Conservation (phyloP, 441 rosid species). For the Arabidopsis lyrata region DNA sequence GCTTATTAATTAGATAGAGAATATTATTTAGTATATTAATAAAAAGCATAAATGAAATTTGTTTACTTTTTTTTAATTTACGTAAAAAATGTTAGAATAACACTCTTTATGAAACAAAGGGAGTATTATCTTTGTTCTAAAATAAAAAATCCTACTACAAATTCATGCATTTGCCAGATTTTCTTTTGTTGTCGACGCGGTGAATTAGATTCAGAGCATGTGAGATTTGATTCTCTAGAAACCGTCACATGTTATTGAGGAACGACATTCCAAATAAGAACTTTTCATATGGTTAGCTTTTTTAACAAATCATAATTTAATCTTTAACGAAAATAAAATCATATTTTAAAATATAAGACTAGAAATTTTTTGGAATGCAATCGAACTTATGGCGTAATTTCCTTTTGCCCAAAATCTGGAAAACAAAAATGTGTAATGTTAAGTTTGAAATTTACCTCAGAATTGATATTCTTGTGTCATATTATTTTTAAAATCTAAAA, state of each 20-base stretch:
- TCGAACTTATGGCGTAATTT: not conserved
- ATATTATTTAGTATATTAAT: too few relatives aligned
- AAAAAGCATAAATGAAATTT: too few relatives aligned
- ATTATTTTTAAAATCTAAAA: not conserved
- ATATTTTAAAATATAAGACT: too few relatives aligned
- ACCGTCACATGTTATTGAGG: slow-evolving; percentile 25
- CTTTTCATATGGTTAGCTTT: slow-evolving; percentile 30
- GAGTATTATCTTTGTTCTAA: not conserved
- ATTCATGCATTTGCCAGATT: slow-evolving; percentile 21
- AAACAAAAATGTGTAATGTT: not conserved
- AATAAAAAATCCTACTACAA: not conserved
- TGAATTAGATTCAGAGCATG: slow-evolving; percentile 40
- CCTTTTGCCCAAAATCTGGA: not conserved
- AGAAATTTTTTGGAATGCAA: too few relatives aligned
- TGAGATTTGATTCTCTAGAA: slow-evolving; percentile 36
- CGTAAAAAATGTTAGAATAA: too few relatives aligned
- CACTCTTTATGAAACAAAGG: too few relatives aligned
- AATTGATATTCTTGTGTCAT: not conserved
- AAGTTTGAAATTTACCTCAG: not conserved
- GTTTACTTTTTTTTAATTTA: too few relatives aligned
- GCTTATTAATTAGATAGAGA: too few relatives aligned
- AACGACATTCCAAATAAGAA: slow-evolving; percentile 23
- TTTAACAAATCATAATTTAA: not conserved
- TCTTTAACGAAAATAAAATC: too few relatives aligned
- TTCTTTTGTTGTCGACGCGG: slow-evolving; percentile 9